Base-by-base conservation (phyloP, 2,329 filamentous ascomycete species). In the Arachnomyces sp. region DNA sequence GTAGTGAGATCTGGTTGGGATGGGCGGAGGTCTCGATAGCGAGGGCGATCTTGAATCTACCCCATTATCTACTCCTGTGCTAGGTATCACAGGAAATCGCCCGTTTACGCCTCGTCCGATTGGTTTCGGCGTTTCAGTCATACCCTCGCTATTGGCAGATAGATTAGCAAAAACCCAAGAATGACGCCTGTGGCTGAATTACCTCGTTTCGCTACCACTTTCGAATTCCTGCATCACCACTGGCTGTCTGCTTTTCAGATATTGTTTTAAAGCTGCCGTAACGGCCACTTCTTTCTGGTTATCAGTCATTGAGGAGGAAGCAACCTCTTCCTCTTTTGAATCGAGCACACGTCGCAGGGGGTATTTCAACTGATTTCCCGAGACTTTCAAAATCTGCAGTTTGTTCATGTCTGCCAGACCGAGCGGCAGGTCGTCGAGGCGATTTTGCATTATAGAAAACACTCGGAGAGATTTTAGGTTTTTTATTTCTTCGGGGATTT, bases 321-420 rank as follows among this genome's bases (percentile, higher is more conserved):
- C 75, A 20, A 80, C 72, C 51, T 85, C 81, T 42, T 70, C 76
- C 50, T 84, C 81, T 45, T 78, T 77, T 8, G 76, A 66, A 50
- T 81, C 77, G 17, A 87, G 60, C 11, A 82, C 71, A 49, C 83
- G 79, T 51, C 74, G 77, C 12, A 85, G 82, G 3, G 88, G 88
- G 52, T 90, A 90, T 43, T 74, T 76, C 43, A 95, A 76, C 7
- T 85, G 85, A 52, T 95, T 95, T 34, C 87, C 87, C 43, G 90
- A 84, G 28, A 95, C 77, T 61, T 94, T 94, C 42, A 96, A 72
- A 49, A 93, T 84, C 57, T 90, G 85, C 43, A 96, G 67, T 40
- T 87, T 92, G 42, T 76, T 81, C 84, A 95, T 94, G 48, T 94
- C 88, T 40, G 85, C 87, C 15, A 96, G 67, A 49, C 85, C 89